Evolutionary conservation across 306 rosid species (phyloP), one percentile per base, ranked within the genome.

Genomic region (Sicyos baderoa): DNA sequence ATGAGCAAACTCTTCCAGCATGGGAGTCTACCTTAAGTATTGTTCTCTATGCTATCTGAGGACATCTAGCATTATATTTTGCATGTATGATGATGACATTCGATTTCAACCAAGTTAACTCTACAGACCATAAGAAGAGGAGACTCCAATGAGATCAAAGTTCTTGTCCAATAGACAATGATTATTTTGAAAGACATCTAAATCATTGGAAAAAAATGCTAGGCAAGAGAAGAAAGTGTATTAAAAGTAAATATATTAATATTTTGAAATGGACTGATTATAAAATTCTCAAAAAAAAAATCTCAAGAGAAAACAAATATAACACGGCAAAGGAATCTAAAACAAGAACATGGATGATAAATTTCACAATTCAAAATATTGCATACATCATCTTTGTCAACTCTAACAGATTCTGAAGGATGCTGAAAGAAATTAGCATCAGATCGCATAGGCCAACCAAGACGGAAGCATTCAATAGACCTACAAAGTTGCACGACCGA

Each of bases 361-460:
- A 65, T 59, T 76, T 72, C 37, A 8, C 18, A 42, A 21, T 19
- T 42, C 6, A 19, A 66, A 66, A 66, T 66, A 44, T 45, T 21
- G 37, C 81, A 35, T 82, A 91, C 97, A 82, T 80, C 89, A 42
- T 87, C 87, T 81, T 77, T 89, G 77, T 79, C 76, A 74, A 1
- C 58, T 42, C 8, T 66, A 77, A 2, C 65, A 5, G 68, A 68
- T 45, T 69, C 75, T 4, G 1, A 42, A 68, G 77, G 87, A 35
- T 17, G 21, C 61, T 74, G 82, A 79, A 93, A 93, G 88, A 89
- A 93, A 47, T 80, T 87, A 18, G 91, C 82, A 74, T 80, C 83
- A 54, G 85, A 79, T 35, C 91, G 93, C 98, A 93, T 93, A 12
- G 98, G 98, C 98, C 98, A 93, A 35, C 95, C 86, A 72, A 93